Evolutionary conservation across 78 protist species (phyloP), one percentile per base, ranked within the genome.

Genomic region (Capsaspora owczarzaki): DNA sequence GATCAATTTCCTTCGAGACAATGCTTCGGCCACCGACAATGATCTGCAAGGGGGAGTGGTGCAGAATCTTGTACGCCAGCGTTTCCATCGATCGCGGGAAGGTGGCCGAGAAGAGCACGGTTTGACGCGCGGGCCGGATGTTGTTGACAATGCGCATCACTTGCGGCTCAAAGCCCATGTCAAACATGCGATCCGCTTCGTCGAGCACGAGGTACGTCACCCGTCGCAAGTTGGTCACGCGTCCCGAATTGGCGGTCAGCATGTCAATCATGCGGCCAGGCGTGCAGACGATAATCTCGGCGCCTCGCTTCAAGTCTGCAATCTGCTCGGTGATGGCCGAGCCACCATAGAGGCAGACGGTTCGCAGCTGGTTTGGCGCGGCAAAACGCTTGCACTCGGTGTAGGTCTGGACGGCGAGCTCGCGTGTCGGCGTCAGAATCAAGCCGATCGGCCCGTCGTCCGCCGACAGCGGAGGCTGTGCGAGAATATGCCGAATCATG

Each of bases 161-260:
- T 80, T 96, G 98, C 31, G 96, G 96, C 70, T 85, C 90, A 71
- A 76, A 76, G 41, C 97, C 99, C 87, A 95, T 75, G 82, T 98
- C 99, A 79, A 98, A 93, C 99, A 98, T 95, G 41, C 99, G 89
- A 81, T 98, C 99, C 20, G 99, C 99, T 79, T 98, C 99, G 85
- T 98, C 99, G 31, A 98, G 82, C 1, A 96, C 98, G 38, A 97
- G 78, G 74, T 86, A 93, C 8, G 98, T 89, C 33, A 89, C 90
- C 27, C 99, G 92, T 6, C 74, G 74, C 41, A 97, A 92, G 87
- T 95, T 96, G 74, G 97, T 94, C 44, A 97, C 83, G 3, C 89
- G 35, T 16, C 61, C 96, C 1, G 61, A 22, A 78, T 96, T 97
- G 35, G 92, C 83, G 42, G 88, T 75, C 29, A 98, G 90, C 76